Evolutionary conservation across 176 grass and related monocot species (phyloP), one percentile per base, ranked within the genome.

Genomic region (Carex scoparia): DNA sequence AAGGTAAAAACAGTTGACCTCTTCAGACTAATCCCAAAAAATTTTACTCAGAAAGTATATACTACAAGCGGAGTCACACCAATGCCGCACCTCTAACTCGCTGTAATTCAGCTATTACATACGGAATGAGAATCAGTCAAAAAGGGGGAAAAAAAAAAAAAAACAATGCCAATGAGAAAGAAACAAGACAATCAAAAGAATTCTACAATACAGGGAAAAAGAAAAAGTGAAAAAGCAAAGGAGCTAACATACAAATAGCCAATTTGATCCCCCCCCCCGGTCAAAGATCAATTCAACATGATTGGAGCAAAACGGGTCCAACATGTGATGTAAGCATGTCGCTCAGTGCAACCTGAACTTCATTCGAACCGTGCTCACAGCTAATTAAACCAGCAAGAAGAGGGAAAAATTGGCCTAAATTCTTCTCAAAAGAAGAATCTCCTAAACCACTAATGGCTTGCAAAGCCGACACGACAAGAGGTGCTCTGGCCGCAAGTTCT

Each of bases 341-440:
- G 16, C 97, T 99, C 48, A 99, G 86, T 11, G 97, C 97, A 33
- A 94, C 80, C 88, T 99, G 97, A 58, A 99, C 93, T 55, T 99
- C 97, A 13, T 89, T 85, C 1, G 97, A 99, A n/a, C 97, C 97
- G 84, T 99, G 97, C 46, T 99, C 97, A 5, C 97, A 99, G 73
- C 97, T 94, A 76, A 99, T 89, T 27, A 99, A 91, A 53, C 84
- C 88, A 81, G 97, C 27, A 73, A 99, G 85, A 64, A 99, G 93
- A 59, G 97, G 97, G 68, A 96, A 99, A 62, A 99, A 96, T 69
- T 87, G 91, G 23, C 76, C 56, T 18, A 99, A 90, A 84, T 96
- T 92, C 84, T 94, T 99, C 79, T 96, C 90, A 1, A 99, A 94
- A 42, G 88, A 88, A 0, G 70, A 87, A 85, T 94, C 91, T 1